These are phyloP conservation scores for Cicer yamashitae DNA, from an alignment of 306 rosid species.

Conservation along the genomic window DNA sequence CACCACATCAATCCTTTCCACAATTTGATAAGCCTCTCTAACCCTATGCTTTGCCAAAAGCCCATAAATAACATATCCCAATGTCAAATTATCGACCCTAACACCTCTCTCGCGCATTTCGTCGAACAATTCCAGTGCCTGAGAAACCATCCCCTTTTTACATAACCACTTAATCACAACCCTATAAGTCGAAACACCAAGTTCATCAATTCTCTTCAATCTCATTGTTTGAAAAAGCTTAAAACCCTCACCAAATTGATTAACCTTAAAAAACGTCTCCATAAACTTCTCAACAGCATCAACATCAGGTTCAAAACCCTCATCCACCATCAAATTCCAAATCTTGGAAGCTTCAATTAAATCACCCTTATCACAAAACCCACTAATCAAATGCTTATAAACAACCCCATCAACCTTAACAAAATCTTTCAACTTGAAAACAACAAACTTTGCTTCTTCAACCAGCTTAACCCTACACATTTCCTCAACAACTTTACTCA, in stretches of 20 bases:
- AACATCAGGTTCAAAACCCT: conserved; percentile 62
- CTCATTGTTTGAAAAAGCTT: conserved; percentile 74
- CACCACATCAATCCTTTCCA: conserved; percentile 43
- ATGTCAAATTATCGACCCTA: conserved; percentile 52
- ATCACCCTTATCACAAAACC: conserved; percentile 75
- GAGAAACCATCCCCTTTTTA: conserved; percentile 57
- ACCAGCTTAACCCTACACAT: conserved; percentile 69
- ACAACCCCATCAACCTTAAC: conserved; percentile 59
- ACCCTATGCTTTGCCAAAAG: conserved; percentile 60
- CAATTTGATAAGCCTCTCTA: conserved; percentile 62
- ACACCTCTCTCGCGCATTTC: conserved; percentile 77
- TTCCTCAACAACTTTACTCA: conserved; percentile 62
- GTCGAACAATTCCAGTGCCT: conserved; percentile 59
- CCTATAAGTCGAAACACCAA: conserved; percentile 64
- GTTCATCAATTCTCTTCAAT: conserved; percentile 61
- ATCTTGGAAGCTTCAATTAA: conserved; percentile 75
- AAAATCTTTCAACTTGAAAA: conserved; percentile 64
- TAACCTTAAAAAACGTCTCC: conserved; percentile 68
- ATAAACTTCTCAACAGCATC: conserved; percentile 69
- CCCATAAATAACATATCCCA: conserved; percentile 65
- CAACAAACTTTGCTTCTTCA: conserved; percentile 69
- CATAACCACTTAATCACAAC: conserved; percentile 75
- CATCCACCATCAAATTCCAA: conserved; percentile 88
- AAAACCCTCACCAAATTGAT: conserved; percentile 61
- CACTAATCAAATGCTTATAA: conserved; percentile 59